Base-by-base conservation (phyloP, 75 land plant species). In the Chamaecyparis obtusa region DNA sequence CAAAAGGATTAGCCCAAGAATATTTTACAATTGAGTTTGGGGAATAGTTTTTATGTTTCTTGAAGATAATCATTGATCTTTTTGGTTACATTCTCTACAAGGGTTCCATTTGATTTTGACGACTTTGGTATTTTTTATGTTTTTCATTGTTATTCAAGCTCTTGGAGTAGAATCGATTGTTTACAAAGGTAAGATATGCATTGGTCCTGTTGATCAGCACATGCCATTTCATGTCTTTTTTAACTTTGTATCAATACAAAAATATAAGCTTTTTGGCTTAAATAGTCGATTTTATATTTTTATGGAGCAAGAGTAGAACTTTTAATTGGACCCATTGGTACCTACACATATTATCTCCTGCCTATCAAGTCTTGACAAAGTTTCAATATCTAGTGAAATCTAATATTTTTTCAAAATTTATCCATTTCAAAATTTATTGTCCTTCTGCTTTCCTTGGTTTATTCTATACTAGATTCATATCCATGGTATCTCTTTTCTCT, bases 41-140 rank as follows among this genome's bases (percentile, higher is more conserved):
- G 30, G 98, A 96, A 89, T 98, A 97, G 86, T 92, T 94, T 51
- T 97, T 97, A 93, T 55, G 96, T 88, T 48, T 44, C 51, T 57
- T 30, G 57, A 83, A 48, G 21, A 49, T 83, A 33, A 48, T n/a
- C 49, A 24, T n/a, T 85, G 5, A 85, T 15, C 10, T 9, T 56
- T 48, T 74, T 24, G 7, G 87, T 89, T 85, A 57, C 16, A 86
- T 54, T n/a, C n/a, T n/a, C 51, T 46, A 48, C 1, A 30, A 32
- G 33, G 75, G 75, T 71, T 71, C 75, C 30, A 32, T 71, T 71
- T 71, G 75, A 71, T 71, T 30, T 71, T n/a, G 30, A 71, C 13
- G 7, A 71, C 35, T n/a, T 19, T 8, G 30, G 75, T 9, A 71
- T 35, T 71, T 57, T 86, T 80, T 51, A 92, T 96, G 99, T 86